Base-by-base conservation (phyloP, 2,329 filamentous ascomycete genomes). In the Trichoderma gracile region DNA sequence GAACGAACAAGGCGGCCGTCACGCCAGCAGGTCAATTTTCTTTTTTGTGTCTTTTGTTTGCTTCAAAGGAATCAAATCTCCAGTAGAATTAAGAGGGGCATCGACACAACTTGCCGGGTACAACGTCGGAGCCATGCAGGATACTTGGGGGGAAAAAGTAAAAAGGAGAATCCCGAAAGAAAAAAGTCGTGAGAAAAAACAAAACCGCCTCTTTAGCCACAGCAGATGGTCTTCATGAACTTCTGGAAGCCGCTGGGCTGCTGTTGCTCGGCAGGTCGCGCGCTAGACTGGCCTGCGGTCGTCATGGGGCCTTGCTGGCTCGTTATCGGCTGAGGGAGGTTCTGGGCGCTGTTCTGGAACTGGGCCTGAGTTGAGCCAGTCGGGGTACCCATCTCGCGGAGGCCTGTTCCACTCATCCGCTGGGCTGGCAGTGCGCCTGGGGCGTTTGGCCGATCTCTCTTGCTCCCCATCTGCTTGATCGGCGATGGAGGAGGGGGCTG, bases 301-400 rank as follows among this genome's bases (percentile, higher is more conserved):
- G 81, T 84, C 80, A 87, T 81, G 66, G 82, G 85, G 65, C 83
- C 81, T 73, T 88, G 86, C 67, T 84, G 81, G 67, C 84, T 85
- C 74, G 85, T 84, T 68, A 84, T 82, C 73, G 84, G 87, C 72
- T 86, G 87, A 56, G 90, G 86, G 69, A 96, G 84, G 77, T 97
- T 95, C 77, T 92, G 91, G 74, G 90, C 91, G 81, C 92, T 97
- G 84, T 92, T 94, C 81, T 96, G 93, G 84, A 97, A 97, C 76
- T 97, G 94, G 70, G 94, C 94, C 78, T 96, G 92, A 69, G 92
- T 97, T 75, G 92, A 97, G 72, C 90, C 92, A 75, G 93, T 89
- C 71, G 93, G 91, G 69, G 93, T 94, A 74, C 87, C 86, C 77
- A 90, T 86, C 77, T 96, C 91, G 77, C 88, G 84, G 73, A 88